phyloP scores from a whole-genome alignment of 179 eudicot genomes.

The Vitellaria paradoxa region DNA sequence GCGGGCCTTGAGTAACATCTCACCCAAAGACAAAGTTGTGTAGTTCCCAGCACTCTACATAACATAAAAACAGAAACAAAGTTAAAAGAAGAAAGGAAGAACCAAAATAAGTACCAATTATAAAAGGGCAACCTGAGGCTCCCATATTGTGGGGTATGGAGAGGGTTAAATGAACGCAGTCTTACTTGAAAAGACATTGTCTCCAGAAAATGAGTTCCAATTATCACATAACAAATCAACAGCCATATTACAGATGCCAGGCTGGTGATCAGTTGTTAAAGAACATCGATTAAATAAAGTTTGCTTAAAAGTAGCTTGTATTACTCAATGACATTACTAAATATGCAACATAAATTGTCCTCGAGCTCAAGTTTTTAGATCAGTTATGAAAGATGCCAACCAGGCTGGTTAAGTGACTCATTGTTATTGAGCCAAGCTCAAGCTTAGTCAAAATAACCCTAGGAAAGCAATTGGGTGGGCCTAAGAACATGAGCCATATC shows the following conservation, averaged over 20 bases:
- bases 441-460: neutral
- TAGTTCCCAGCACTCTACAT: slow-evolving; percentile 62
- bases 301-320: neutral
- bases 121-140: too few species aligned
- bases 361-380: neutral
- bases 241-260: neutral
- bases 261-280: too few species aligned
- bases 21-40: slow-evolving; percentile 55
- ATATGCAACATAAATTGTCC: neutral
- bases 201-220: neutral
- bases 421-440: neutral
- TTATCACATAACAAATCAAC: slow-evolving; percentile 3
- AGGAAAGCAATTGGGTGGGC: neutral
- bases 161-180: too few species aligned
- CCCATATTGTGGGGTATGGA: too few species aligned
- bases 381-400: neutral
- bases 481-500: neutral
- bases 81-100: neutral
- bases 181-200: too few species aligned
- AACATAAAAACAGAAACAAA: slow-evolving; percentile 4
- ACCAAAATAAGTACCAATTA: too few species aligned
- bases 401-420: neutral
- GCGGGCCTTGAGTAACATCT: slow-evolving; percentile 67
- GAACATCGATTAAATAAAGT: neutral
- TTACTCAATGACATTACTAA: neutral